Percentiles rank a stretch among this genome's conserved stretches.
Conservation (phyloP, 106 monocot genomes). For the Ottelia alismoides region DNA sequence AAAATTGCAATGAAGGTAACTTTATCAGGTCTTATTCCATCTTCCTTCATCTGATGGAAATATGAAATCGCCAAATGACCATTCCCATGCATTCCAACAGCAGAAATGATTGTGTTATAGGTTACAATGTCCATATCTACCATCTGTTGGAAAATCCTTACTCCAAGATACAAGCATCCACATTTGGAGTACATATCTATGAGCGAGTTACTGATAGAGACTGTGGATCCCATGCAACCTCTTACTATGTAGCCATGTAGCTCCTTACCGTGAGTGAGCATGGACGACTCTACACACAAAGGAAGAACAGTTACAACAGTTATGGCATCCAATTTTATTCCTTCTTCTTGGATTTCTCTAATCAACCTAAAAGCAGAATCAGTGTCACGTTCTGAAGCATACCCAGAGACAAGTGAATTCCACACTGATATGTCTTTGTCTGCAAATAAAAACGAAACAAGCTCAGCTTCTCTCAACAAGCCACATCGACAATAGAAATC, state of each 20-base stretch:
- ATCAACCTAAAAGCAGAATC: conserved; percentile 24
- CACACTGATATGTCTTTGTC: conserved; percentile 31
- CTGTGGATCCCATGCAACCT: conserved; percentile 5
- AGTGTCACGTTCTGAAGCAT: conserved; percentile 17
- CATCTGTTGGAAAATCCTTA: conserved; percentile 22
- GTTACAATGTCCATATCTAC: conserved; percentile 26
- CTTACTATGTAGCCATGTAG: conserved; percentile 28
- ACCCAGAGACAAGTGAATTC: conserved; percentile 51
- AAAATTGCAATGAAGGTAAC: conserved; percentile 54
- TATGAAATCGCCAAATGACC: conserved; percentile 20
- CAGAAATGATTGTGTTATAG: conserved; percentile 47
- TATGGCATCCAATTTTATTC: conserved; percentile 23
- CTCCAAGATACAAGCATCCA: conserved; percentile 23
- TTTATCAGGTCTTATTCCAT: conserved; percentile 26
- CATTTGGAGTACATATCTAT: conserved; percentile 50
- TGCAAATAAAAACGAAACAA: conserved; percentile 10
- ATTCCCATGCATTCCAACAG: conserved; percentile 38
- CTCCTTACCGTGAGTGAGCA: conserved; percentile 50
- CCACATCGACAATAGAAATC: conserved; percentile 42
- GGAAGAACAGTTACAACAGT: conserved; percentile 42
- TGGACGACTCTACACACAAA: conserved; percentile 26
- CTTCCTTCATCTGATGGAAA: conserved; percentile 30
- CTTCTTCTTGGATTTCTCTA: conserved; percentile 5
- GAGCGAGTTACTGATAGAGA: conserved; percentile 28
- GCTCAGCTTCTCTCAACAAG: conserved; percentile 19